A percentile compares a stretch with the other conserved stretches of the same genome.
Evolutionary conservation across 2,329 filamentous ascomycete genomes (phyloP).

Genomic region (Beauveria sp.): DNA sequence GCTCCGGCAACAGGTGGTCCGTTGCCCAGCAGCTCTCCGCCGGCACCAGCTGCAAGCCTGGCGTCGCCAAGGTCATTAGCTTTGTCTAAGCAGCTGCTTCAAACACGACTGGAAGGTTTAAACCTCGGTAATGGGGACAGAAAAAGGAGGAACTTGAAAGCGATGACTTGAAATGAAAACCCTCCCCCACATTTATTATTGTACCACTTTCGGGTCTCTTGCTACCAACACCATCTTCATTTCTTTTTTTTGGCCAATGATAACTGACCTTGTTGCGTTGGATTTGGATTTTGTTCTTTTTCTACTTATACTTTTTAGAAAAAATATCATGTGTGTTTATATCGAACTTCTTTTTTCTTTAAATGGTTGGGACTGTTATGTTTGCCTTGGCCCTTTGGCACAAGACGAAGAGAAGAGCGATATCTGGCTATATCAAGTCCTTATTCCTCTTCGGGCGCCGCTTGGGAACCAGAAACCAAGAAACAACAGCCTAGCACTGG

Average conservation of each 20-base stretch:
- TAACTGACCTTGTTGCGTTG: neutral
- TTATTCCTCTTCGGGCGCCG: neutral
- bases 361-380: neutral
- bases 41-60: slow-evolving; percentile 43
- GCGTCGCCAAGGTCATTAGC: slow-evolving; percentile 19
- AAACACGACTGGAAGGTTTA: neutral
- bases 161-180: neutral
- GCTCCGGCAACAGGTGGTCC: slow-evolving; percentile 47
- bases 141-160: neutral
- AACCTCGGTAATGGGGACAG: neutral
- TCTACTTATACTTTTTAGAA: neutral
- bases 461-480: neutral
- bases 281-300: neutral
- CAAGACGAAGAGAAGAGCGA: neutral
- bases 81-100: slow-evolving; percentile 2
- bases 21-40: slow-evolving; percentile 38
- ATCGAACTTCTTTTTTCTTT: neutral
- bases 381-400: neutral
- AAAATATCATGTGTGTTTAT: neutral
- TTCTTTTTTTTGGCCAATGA: neutral
- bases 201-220: neutral
- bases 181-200: neutral
- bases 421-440: neutral
- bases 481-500: neutral
- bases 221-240: neutral